Conservation (phyloP, 805 yeast genomes). For the Clavispora fructus region DNA sequence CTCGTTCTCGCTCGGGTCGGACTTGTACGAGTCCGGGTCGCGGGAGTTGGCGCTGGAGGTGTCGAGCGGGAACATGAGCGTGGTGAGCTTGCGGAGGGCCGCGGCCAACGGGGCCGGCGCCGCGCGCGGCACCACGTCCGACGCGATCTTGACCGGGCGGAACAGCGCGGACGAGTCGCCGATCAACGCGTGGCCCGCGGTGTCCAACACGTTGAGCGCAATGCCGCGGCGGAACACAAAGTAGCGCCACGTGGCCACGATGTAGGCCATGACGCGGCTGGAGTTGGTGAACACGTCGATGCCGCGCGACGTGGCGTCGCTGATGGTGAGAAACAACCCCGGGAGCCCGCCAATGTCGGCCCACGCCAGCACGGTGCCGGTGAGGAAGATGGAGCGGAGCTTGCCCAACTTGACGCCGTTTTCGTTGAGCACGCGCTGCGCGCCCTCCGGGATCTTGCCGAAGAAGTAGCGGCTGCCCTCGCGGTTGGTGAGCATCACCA, state of each 20-base stretch:
- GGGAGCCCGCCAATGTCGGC: constrained; percentile 85
- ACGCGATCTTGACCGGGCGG: constrained; percentile 29
- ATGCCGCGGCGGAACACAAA: constrained; percentile 80
- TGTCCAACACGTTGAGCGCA: constrained; percentile 35
- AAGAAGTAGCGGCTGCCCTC: constrained; percentile 57
- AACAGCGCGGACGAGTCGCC: constrained; percentile 36
- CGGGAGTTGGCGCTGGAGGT: constrained; percentile 34
- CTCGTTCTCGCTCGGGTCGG: constrained; percentile 34
- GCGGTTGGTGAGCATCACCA: constrained; percentile 44
- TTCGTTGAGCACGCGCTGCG: constrained; percentile 70
- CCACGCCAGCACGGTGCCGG: constrained; percentile 74
- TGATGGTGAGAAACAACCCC: constrained; percentile 75
- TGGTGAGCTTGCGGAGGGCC: constrained; percentile 31
- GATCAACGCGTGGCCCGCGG: constrained; percentile 24
- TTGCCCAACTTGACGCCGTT: constrained; percentile 52
- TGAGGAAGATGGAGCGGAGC: constrained; percentile 61
- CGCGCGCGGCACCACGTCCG: neutral
- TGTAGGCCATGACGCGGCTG: constrained; percentile 32
- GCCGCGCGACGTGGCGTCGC: constrained; percentile 66
- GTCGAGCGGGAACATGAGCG: constrained; percentile 55
- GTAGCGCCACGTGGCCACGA: constrained; percentile 77
- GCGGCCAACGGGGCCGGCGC: neutral
- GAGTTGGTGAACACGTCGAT: constrained; percentile 49
- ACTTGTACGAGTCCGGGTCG: constrained; percentile 33
- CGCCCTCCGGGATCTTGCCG: constrained; percentile 82